phyloP scores from a whole-genome alignment of 2,329 filamentous ascomycete species.

The Trichoderma sp. region DNA sequence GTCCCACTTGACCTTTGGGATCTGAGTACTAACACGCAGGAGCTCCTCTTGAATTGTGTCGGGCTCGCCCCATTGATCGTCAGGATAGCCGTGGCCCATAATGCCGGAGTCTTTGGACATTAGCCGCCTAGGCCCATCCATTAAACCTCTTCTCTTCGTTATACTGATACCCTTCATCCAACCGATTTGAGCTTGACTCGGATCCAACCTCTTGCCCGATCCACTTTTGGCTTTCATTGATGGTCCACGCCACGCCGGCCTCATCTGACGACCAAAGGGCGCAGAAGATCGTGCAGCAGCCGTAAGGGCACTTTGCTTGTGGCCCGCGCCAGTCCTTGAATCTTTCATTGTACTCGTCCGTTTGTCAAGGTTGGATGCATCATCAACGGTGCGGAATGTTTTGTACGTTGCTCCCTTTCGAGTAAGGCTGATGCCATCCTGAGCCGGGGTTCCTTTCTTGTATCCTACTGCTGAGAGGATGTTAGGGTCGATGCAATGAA shows the following conservation, averaged over 20 bases:
- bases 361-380: constrained; percentile 54
- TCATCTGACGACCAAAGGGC: constrained; percentile 30
- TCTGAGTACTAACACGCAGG: constrained; percentile 57
- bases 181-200: constrained; percentile 57
- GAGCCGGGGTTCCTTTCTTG: constrained; percentile 63
- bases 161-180: constrained; percentile 70
- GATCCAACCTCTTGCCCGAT: constrained; percentile 41
- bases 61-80: constrained; percentile 58
- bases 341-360: constrained; percentile 61
- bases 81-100: constrained; percentile 50
- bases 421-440: constrained; percentile 67
- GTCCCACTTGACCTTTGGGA: constrained; percentile 64
- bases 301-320: constrained; percentile 44
- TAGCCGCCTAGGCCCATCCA: constrained; percentile 42
- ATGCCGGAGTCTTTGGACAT: constrained; percentile 52
- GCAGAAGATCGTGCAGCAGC: constrained; percentile 41
- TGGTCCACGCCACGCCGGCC: constrained; percentile 50
- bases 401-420: constrained; percentile 82
- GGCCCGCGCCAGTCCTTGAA: constrained; percentile 46
- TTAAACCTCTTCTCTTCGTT: constrained; percentile 51
- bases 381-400: constrained; percentile 74
- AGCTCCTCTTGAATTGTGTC: constrained; percentile 65
- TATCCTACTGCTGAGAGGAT: constrained; percentile 69
- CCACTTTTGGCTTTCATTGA: constrained; percentile 57
- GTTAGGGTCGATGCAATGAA: constrained; percentile 69